phyloP scores from a whole-genome alignment of 768 basidiomycete genomes.

The Obba rivulosa region DNA sequence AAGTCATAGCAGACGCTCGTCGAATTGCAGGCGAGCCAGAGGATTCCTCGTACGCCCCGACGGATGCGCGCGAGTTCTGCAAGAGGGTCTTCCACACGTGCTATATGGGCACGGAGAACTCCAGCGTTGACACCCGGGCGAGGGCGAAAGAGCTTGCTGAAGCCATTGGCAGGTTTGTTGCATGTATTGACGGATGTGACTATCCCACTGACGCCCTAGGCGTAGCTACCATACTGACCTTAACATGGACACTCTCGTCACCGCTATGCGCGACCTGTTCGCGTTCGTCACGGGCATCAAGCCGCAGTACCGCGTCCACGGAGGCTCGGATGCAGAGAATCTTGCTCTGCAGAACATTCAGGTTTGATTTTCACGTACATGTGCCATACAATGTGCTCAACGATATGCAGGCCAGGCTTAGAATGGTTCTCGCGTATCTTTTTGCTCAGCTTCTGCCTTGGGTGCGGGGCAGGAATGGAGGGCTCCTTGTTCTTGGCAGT shows the following conservation, averaged over 20 bases:
- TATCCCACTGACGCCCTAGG: not conserved
- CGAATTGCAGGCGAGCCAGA: conserved; percentile 83
- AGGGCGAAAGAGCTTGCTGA: conserved; percentile 84
- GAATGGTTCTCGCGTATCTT: conserved; percentile 93
- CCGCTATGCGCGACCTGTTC: conserved; percentile 80
- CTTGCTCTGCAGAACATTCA: conserved; percentile 97
- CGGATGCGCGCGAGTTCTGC: conserved; percentile 83
- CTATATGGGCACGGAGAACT: conserved; percentile 99
- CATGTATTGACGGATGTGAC: not conserved
- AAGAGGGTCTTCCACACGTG: conserved; percentile 92
- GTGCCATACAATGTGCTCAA: not conserved
- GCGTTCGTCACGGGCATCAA: conserved; percentile 68
- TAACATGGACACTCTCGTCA: conserved; percentile 93
- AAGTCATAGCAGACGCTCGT: conserved; percentile 88
- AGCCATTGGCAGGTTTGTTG: conserved; percentile 79
- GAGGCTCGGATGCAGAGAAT: conserved; percentile 85
- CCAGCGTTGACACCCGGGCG: conserved; percentile 76
- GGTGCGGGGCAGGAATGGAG: conserved; percentile 79
- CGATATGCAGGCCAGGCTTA: conserved; percentile 63
- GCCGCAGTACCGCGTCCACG: conserved; percentile 80
- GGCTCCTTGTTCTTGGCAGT: conserved; percentile 91
- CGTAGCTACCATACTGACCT: conserved; percentile 87
- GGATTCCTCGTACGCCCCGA: conserved; percentile 77
- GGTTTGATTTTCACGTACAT: conserved; percentile 28
- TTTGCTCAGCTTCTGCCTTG: conserved; percentile 95